Base-by-base conservation (phyloP, 345 rosid genomes). In the Chamaenerion angustifolium region DNA sequence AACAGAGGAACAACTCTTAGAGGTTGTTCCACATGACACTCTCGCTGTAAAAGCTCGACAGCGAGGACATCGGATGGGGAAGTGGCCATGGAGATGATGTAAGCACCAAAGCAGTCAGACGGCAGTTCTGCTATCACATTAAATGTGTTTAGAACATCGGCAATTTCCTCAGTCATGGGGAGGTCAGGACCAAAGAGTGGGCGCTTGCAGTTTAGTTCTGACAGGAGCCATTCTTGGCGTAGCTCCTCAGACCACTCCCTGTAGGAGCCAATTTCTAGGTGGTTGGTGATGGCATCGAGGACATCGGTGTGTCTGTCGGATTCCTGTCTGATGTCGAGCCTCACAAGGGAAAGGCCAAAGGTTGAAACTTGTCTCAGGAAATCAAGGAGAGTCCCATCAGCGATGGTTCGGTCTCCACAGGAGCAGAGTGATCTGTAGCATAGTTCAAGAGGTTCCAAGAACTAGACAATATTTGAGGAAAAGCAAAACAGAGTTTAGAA, bases 331-430 rank as follows among this genome's bases (percentile, higher is more conserved):
- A 93, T 88, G 65, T 93, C 99, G 51, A 93, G 94, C 58, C 86
- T 81, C 40, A 93, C 96, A 25, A 93, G 77, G 45, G 99, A 79
- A 55, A 93, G 94, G 45, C 99, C 99, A 53, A 93, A 93, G 42
- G 95, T 93, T 8, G 99, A 93, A 45, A 85, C 95, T 79, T 93
- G 99, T 63, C 99, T 74, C 65, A 88, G 57, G 81, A 93, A 88
- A 73, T 93, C 99, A 25, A 93, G 99, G 62, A 93, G 99, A 78
- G 78, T 87, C 48, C 99, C 99, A 64, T 93, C 99, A 53, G 99
- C 96, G 64, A 93, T 88, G 43, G 96, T 54, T 8, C 76, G 83
- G 70, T 93, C 99, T 59, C 99, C 99, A 43, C 94, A 82, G 41
- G 79, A 54, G 58, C 95, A 93, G 27, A 88, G 88, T 8, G 99